Base-by-base conservation (phyloP, 2,329 filamentous ascomycete species). In the Rhytidhysteron rufulum region DNA sequence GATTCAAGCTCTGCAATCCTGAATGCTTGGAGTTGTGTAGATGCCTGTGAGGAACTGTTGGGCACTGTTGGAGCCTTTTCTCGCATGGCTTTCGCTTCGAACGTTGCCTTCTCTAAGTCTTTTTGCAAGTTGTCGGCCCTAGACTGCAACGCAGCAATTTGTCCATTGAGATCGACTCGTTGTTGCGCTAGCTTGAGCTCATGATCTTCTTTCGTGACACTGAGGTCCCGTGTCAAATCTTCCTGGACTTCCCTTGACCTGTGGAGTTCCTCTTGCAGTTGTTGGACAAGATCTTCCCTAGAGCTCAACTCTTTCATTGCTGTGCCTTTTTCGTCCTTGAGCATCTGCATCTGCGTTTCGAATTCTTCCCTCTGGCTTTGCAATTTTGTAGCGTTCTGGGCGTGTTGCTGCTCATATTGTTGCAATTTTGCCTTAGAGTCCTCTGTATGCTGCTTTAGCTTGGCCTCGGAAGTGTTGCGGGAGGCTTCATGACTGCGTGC, bases 341-440 rank as follows among this genome's bases (percentile, higher is more conserved):
- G 31, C 7, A 34, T 27, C 31, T 31, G 37, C 15, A 59, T 21
- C 22, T 57, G 53, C 15, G 22, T 45, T 13, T 58, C 50, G 17
- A 54, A 56, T 4, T 53, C 54, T 32, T 48, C 52, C 5, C 46
- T 49, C 41, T 62, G 57, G 16, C 41, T 53, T 37, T 61, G 51
- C 4, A 60, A 43, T 34, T 55, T 58, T 2, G 52, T 40, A 3
- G 51, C 43, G 16, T 51, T 55, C 25, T 57, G 49, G 13, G 54
- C 33, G 2, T 44, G 57, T 42, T 62, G 45, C 30, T 58, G 51
- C 34, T 62, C 56, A 31, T 53, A 55, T 8, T 59, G 48, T 31
- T 58, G 48, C 49, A 59, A 48, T 22, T 45, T 55, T 4, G 44
- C 22, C 15, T 46, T 43, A 16, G 59, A 40, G 7, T 53, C 54